These are phyloP conservation scores for Thinopyrum elongatum DNA, from an alignment of 176 grass and related monocot species.

Conservation along the genomic window DNA sequence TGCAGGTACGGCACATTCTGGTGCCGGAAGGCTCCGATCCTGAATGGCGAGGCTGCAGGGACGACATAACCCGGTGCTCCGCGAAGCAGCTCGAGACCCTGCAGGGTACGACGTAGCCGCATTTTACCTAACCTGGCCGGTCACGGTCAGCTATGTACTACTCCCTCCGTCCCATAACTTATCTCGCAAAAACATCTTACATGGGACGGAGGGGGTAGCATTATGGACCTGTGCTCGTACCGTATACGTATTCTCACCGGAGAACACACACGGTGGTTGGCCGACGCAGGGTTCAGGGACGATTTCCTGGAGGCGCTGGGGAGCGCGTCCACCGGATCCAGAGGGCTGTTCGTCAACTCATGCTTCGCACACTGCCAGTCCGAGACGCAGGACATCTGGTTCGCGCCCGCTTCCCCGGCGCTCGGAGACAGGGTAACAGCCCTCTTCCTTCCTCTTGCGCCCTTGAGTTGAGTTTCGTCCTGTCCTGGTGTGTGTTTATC, in stretches of 20 bases:
- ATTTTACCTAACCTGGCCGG: neutral
- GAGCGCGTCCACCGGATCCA: neutral
- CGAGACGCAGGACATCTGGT: conserved; percentile 47
- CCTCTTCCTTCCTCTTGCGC: neutral
- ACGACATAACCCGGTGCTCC: conserved; percentile 58
- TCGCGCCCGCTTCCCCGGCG: conserved; percentile 44
- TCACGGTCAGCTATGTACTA: neutral
- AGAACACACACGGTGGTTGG: neutral
- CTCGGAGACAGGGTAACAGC: conserved; percentile 64
- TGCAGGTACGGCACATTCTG: conserved; percentile 63
- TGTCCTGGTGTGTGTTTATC: neutral
- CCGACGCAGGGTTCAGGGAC: conserved; percentile 53
- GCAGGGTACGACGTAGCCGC: conserved; percentile 43
- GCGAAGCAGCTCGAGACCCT: conserved; percentile 47
- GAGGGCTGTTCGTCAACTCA: conserved; percentile 76
- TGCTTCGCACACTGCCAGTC: conserved; percentile 77
- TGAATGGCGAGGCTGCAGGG: conserved; percentile 54
- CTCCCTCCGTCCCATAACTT: too few species aligned
- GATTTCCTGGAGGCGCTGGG: conserved; percentile 42
- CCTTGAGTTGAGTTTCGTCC: too few species aligned
- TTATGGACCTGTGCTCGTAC: too few species aligned
- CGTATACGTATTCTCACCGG: neutral
- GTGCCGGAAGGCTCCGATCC: conserved; percentile 55
- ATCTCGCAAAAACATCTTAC: too few species aligned
- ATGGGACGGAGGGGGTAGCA: too few species aligned